phyloP scores from a whole-genome alignment of 495 filamentous ascomycete species.

The Penicillium argentinense region DNA sequence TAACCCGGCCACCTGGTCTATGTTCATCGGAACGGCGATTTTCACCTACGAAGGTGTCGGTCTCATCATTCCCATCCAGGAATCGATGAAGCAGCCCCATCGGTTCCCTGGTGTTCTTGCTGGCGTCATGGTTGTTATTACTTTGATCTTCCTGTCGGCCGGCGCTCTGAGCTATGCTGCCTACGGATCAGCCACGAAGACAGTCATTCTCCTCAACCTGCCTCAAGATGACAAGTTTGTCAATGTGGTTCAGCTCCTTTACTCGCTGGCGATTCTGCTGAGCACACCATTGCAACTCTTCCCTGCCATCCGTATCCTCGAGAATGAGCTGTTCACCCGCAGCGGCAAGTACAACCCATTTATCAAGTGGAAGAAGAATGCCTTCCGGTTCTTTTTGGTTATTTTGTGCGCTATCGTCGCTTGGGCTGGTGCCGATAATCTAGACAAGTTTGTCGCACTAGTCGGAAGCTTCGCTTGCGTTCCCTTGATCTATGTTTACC shows the following conservation, averaged over 20 bases:
- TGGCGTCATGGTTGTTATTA: slow-evolving; percentile 91
- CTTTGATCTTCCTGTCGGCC: slow-evolving; percentile 83
- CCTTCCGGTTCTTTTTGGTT: slow-evolving; percentile 90
- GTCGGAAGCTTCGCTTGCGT: slow-evolving; percentile 98
- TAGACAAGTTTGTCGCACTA: slow-evolving; percentile 95
- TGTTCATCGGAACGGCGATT: slow-evolving; percentile 97
- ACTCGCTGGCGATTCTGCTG: slow-evolving; percentile 89
- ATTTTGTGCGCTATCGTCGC: slow-evolving; percentile 80
- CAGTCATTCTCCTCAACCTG: slow-evolving; percentile 91
- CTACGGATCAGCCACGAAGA: slow-evolving; percentile 91
- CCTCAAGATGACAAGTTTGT: slow-evolving; percentile 95
- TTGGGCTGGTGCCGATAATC: slow-evolving; percentile 86
- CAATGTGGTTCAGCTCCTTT: slow-evolving; percentile 93
- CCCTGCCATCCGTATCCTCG: slow-evolving; percentile 82
- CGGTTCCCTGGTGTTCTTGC: slow-evolving; percentile 87
- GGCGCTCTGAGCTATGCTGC: slow-evolving; percentile 94
- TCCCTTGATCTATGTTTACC: slow-evolving; percentile 96
- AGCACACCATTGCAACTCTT: slow-evolving; percentile 95
- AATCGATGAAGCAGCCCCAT: slow-evolving; percentile 85
- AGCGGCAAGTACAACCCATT: slow-evolving; percentile 94
- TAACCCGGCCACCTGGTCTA: slow-evolving; percentile 86
- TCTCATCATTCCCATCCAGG: slow-evolving; percentile 97
- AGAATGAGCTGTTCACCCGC: slow-evolving; percentile 68
- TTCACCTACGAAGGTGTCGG: slow-evolving; percentile 99
- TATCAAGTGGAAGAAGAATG: slow-evolving; percentile 99